Evolutionary conservation across 2,329 filamentous ascomycete species (phyloP).

Genomic region (Remersonia thermophila): DNA sequence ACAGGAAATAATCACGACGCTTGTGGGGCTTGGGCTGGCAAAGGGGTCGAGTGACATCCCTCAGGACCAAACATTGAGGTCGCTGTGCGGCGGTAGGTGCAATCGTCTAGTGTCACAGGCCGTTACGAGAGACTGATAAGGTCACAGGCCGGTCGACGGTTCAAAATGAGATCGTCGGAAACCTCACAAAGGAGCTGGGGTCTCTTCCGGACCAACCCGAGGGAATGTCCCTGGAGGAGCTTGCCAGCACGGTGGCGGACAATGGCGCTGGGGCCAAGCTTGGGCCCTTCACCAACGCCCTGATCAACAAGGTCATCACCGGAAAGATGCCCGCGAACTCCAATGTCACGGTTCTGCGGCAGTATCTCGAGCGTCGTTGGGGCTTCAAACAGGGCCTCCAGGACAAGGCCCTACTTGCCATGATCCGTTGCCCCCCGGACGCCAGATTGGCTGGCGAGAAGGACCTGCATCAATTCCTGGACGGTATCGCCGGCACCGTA

Average conservation of each 20-base stretch:
- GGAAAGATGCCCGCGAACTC: constrained; percentile 99
- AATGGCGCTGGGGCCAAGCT: constrained; percentile 92
- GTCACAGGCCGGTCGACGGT: constrained; percentile 82
- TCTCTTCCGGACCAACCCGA: constrained; percentile 97
- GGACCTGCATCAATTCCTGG: constrained; percentile 87
- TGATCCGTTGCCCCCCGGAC: constrained; percentile 83
- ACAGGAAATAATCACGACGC: constrained; percentile 73
- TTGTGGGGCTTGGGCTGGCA: constrained; percentile 98
- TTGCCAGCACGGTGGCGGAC: constrained; percentile 88
- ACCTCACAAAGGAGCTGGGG: constrained; percentile 95
- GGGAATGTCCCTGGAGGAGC: constrained; percentile 90
- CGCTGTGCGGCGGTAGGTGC: constrained; percentile 83
- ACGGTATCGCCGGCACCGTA: constrained; percentile 48
- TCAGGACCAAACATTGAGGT: constrained; percentile 93
- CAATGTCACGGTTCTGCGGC: constrained; percentile 91
- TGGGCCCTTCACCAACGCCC: constrained; percentile 87
- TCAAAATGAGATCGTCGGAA: constrained; percentile 96
- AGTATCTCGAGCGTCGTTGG: constrained; percentile 91
- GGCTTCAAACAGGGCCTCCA: constrained; percentile 77
- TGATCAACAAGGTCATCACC: constrained; percentile 88
- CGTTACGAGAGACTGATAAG: constrained; percentile 1
- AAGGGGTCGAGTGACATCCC: constrained; percentile 82
- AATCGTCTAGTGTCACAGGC: constrained; percentile 11
- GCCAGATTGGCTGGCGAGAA: constrained; percentile 77
- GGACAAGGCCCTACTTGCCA: constrained; percentile 78